A percentile compares a stretch with the other conserved stretches of the same genome.
Evolutionary conservation across 225 moss, liverwort and hornwort genomes (phyloP).

Genomic region (Takakia lepidozioides): DNA sequence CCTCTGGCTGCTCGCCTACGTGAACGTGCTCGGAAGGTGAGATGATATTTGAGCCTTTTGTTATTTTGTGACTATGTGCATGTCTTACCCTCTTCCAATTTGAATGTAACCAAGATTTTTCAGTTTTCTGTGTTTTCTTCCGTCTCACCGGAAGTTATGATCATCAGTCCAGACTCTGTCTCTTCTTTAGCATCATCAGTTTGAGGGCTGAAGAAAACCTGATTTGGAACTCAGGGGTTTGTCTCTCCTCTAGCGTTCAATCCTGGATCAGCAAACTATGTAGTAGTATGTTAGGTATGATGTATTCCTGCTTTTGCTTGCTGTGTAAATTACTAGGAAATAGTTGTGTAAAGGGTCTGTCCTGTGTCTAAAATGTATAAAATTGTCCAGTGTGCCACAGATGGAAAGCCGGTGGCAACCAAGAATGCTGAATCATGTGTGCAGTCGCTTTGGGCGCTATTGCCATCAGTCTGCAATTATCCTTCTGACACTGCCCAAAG

Average conservation of each 20-base stretch:
- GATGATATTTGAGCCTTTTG: not conserved
- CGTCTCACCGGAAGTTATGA: not conserved
- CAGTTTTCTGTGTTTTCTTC: not conserved
- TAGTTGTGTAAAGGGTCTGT: too few species aligned
- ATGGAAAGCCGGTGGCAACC: conserved; percentile 81
- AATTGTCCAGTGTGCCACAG: conserved; percentile 51
- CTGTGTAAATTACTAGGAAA: too few species aligned
- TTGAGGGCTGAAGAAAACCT: too few species aligned
- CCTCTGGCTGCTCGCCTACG: conserved; percentile 72
- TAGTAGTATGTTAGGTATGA: too few species aligned
- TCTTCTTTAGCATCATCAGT: too few species aligned
- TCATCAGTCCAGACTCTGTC: too few species aligned
- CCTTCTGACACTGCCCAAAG: conserved; percentile 69
- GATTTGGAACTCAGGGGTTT: too few species aligned
- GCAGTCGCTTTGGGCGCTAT: conserved; percentile 84
- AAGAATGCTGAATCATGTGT: conserved; percentile 91
- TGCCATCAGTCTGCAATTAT: conserved; percentile 91
- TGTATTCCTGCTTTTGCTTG: too few species aligned
- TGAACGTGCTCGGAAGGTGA: conserved; percentile 58
- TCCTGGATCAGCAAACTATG: too few species aligned
- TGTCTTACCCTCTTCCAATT: not conserved
- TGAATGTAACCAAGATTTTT: not conserved
- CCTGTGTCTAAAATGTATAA: too few species aligned
- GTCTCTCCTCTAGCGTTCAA: too few species aligned
- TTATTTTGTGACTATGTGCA: not conserved